Conservation (phyloP, 1,284 basidiomycete genomes). For the Apiotrichum gracile region DNA sequence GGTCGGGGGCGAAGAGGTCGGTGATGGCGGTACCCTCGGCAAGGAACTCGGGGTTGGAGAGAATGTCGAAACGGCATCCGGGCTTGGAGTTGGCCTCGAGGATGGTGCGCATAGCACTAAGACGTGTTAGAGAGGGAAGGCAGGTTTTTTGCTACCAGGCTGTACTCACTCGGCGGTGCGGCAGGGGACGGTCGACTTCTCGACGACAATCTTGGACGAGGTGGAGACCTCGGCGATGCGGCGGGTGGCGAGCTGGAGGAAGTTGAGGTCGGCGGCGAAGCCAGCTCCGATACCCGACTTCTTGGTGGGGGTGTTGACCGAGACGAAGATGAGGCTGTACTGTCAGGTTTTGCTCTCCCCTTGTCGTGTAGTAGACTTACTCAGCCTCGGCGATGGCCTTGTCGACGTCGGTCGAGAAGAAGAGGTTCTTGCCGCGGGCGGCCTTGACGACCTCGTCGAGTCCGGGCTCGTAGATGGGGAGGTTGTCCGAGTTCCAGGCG, state of each 20-base stretch:
- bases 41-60: conserved; percentile 97
- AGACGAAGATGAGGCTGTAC: conserved; percentile 53
- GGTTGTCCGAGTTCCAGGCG: conserved; percentile 75
- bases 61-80: conserved; percentile 88
- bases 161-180: conserved; percentile 79
- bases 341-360: background rate
- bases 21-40: conserved; percentile 94
- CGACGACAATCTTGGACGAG: conserved; percentile 95
- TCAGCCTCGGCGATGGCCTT: conserved; percentile 88
- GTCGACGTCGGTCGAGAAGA: conserved; percentile 95
- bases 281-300: conserved; percentile 95
- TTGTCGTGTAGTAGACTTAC: conserved; percentile 24
- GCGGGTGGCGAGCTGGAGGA: conserved; percentile 92
- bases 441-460: conserved; percentile 86
- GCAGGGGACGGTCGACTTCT: conserved; percentile 98
- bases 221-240: conserved; percentile 87
- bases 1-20: conserved; percentile 84
- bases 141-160: too few relatives aligned
- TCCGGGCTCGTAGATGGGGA: conserved; percentile 88
- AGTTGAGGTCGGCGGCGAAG: conserved; percentile 95
- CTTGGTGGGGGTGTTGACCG: conserved; percentile 92
- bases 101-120: conserved; percentile 90
- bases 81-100: conserved; percentile 95
- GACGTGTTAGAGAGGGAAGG: background rate
- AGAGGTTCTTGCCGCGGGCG: conserved; percentile 88